Evolutionary conservation across 352 stramenopile species (phyloP).

Genomic region (Phytophthora crassamura): DNA sequence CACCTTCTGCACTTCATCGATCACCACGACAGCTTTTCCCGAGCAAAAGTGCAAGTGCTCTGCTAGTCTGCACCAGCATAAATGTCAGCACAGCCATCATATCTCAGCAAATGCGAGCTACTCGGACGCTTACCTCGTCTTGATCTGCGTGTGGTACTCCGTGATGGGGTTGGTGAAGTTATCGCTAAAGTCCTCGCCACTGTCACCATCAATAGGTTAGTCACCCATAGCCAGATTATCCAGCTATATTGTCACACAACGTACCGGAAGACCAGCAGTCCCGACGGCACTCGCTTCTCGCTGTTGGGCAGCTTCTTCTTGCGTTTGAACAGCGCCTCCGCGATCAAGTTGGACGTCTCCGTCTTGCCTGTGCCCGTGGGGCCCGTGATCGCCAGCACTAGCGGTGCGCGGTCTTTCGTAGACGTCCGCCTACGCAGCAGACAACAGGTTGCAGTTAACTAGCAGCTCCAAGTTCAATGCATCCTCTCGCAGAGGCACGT

Average conservation of each 20-base stretch:
- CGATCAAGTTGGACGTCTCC: slow-evolving; percentile 87
- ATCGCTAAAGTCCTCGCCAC: slow-evolving; percentile 88
- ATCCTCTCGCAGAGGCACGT: slow-evolving; percentile 14
- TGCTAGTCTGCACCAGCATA: slow-evolving; percentile 53
- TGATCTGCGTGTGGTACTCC: slow-evolving; percentile 88
- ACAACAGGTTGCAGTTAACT: slow-evolving; percentile 9
- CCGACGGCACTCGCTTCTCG: slow-evolving; percentile 68
- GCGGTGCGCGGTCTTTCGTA: slow-evolving; percentile 64
- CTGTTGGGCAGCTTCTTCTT: slow-evolving; percentile 77
- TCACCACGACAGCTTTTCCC: slow-evolving; percentile 90
- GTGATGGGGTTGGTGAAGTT: slow-evolving; percentile 84
- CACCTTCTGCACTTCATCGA: slow-evolving; percentile 94
- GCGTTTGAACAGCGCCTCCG: slow-evolving; percentile 84
- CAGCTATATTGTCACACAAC: background rate
- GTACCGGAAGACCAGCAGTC: slow-evolving; percentile 82
- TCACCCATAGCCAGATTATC: background rate
- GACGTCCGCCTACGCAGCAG: slow-evolving; percentile 47
- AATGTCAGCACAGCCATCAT: background rate
- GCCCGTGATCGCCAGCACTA: slow-evolving; percentile 90
- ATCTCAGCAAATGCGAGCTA: background rate
- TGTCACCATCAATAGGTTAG: slow-evolving; percentile 19
- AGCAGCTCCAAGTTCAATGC: background rate
- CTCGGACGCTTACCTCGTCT: slow-evolving; percentile 51
- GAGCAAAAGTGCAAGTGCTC: slow-evolving; percentile 84
- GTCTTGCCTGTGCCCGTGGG: slow-evolving; percentile 93